Conservation (phyloP, 1,139 yeast genomes). For the Yamadazyma sp. region DNA sequence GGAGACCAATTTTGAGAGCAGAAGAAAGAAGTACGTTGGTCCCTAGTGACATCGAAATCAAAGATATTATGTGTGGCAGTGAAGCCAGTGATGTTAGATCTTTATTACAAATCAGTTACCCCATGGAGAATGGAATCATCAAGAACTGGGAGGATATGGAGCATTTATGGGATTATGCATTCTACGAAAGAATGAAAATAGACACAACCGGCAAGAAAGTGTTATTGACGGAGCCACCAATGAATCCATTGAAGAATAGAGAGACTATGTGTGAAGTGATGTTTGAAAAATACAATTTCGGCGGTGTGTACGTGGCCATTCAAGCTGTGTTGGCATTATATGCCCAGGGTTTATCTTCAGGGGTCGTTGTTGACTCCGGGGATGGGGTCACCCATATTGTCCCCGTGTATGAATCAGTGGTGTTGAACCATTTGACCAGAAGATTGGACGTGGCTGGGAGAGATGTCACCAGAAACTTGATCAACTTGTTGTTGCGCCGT, state of each 20-base stretch:
- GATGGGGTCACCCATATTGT: constrained; percentile 91
- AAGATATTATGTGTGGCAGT: constrained; percentile 96
- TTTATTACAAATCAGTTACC: constrained; percentile 86
- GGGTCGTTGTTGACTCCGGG: constrained; percentile 98
- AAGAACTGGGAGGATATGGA: constrained; percentile 99
- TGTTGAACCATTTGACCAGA: constrained; percentile 86
- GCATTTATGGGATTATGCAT: constrained; percentile 97
- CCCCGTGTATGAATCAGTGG: constrained; percentile 96
- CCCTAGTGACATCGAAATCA: constrained; percentile 64
- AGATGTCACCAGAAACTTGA: constrained; percentile 93
- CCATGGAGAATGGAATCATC: constrained; percentile 98
- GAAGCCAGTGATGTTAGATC: constrained; percentile 93
- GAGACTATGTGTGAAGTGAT: constrained; percentile 95
- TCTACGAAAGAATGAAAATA: constrained; percentile 83
- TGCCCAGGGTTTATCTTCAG: constrained; percentile 95
- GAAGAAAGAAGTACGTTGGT: constrained; percentile 73
- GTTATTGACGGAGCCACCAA: constrained; percentile 93
- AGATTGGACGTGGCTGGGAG: constrained; percentile 97
- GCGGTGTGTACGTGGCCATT: constrained; percentile 96
- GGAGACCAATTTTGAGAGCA: constrained; percentile 95
- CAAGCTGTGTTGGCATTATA: constrained; percentile 97
- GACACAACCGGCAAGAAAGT: constrained; percentile 76
- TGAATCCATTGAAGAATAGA: constrained; percentile 92
- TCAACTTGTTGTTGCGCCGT: constrained; percentile 85
- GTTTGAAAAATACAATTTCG: constrained; percentile 95